Base-by-base conservation (phyloP, 108 stramenopile species). In the Epithemia pelagica region DNA sequence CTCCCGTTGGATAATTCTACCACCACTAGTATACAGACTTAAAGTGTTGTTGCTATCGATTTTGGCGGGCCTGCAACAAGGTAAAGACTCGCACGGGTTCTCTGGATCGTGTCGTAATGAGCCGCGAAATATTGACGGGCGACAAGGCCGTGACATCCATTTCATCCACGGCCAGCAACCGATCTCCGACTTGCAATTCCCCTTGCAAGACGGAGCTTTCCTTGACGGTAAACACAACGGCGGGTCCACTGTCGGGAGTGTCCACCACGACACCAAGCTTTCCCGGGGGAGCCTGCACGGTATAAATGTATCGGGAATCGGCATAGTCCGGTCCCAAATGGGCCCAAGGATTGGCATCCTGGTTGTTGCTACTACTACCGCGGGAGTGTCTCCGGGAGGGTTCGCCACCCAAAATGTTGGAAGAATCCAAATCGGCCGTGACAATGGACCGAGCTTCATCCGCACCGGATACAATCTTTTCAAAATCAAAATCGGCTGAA, bases 181-280 rank as follows among this genome's bases (percentile, higher is more conserved):
- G 62, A 63, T 85, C 84, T 19, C 79, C 84, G 0, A 82, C 71
- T 32, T 63, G 55, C 20, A 85, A 67, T 51, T 59, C 58, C 18
- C 69, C 77, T 33, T 60, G 46, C 64, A 85, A 61, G 0, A 69
- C 56, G 63, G 74, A 76, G 25, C 68, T 69, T 59, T 82, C 81
- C 58, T 85, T 85, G 28, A 85, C 79, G 27, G 74, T 74, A 53
- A 80, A 70, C 19, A 85, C 84, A 2, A 74, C 52, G 0, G 81
- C 79, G 19, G 78, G 59, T n/a, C 68, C 68, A 19, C 60, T 70
- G 2, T 52, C 33, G 25, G 76, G 72, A 2, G 61, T 33, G 26
- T 85, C 81, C 52, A 85, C 70, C 3, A 85, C 79, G 28, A 85
- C 71, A 21, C 84, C 84, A 31, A 85, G 54, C 59, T 73, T 80